These are phyloP conservation scores for Lepidium sativum DNA, from an alignment of 345 rosid genomes.

Conservation along the genomic window DNA sequence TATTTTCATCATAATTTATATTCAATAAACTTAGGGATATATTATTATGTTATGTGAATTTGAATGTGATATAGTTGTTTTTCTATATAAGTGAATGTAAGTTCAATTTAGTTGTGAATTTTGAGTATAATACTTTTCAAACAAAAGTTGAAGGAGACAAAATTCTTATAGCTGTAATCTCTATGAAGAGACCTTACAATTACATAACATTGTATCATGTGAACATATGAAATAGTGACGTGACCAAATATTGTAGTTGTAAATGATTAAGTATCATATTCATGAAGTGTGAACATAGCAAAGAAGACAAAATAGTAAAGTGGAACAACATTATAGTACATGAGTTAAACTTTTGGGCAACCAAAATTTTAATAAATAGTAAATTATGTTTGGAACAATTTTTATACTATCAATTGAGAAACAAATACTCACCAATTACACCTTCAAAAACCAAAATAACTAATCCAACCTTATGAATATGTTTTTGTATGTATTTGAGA, in stretches of 20 bases:
- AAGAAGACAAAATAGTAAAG: neutral
- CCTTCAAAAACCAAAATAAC: too few relatives aligned
- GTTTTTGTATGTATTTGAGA: neutral
- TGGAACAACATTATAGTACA: neutral
- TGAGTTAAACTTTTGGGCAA: neutral
- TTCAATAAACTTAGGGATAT: neutral
- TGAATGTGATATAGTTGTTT: neutral
- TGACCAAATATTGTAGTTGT: conserved; percentile 9
- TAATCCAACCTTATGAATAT: too few relatives aligned
- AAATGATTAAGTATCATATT: neutral
- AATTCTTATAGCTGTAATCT: neutral
- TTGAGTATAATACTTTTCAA: neutral
- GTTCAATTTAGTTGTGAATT: neutral
- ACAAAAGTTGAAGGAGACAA: neutral
- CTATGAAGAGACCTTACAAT: neutral
- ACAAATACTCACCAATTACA: neutral
- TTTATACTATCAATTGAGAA: neutral
- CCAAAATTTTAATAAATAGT: neutral
- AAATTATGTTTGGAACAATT: neutral
- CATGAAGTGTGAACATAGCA: neutral
- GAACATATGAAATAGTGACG: neutral
- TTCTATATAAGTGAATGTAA: neutral
- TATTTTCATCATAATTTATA: too few relatives aligned
- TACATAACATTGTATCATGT: neutral
- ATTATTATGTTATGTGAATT: neutral